Base-by-base conservation (phyloP, 2,329 filamentous ascomycete genomes). In the Aspergillus piperis region DNA sequence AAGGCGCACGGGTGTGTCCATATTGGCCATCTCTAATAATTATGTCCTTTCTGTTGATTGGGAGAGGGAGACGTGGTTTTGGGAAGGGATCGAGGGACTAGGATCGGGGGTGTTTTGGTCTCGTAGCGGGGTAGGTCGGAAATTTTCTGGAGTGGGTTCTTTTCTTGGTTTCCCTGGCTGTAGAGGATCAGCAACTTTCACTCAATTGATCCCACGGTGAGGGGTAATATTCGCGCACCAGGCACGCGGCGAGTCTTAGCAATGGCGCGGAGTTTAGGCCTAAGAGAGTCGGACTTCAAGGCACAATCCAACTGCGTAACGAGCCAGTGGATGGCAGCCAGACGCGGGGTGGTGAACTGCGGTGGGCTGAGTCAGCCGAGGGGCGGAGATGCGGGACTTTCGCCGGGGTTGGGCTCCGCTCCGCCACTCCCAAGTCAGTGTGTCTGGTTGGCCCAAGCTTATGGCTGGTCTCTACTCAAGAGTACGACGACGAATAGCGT, bases 1-100 rank as follows among this genome's bases (percentile, higher is more conserved):
- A 67, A 90, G 82, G 59, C 84, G 84, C 68, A 78, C 71, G 44
- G 73, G 73, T 8, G 70, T 57, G 27, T 68, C 38, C 74, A 76
- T 76, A 21, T 13, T 32, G 47, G 15, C 15, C 13, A 19, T 53
- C 64, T 54, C 25, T 47, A 10, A 38, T 30, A 49, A 7, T 53
- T 38, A 54, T 47, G 21, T 54, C 51, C 25, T 54, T 32, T 38
- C 32, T 36, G 10, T 36, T 36, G 4, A 36, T 36, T 36, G 32
- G 32, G 32, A 36, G 32, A 36, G 32, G 32, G 32, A 13, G 10
- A 10, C 32, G 32, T 36, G 5, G 10, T 36, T 15, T 6, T 36
- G 32, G 30, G 11, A 36, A 36, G 15, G 32, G 32, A 36, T 36
- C 11, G 11, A 36, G 32, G 32, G 32, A 36, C 11, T 36, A 36